Evolutionary conservation across 352 stramenopile genomes (phyloP), one percentile per base, ranked within the genome.

Genomic region (Saprolegnia diclina): DNA sequence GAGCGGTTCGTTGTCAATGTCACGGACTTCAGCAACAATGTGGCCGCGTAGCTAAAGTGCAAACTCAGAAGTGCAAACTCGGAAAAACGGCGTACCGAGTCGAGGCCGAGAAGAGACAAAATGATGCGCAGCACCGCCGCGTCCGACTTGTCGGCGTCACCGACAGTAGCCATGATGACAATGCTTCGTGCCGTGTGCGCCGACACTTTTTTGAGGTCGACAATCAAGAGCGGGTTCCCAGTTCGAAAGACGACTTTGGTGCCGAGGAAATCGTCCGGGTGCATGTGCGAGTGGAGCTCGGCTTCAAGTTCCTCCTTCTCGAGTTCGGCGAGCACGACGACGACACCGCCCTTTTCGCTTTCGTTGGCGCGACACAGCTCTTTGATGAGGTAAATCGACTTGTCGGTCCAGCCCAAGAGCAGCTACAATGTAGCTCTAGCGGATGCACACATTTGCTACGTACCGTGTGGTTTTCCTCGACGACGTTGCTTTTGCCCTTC

Each of bases 311-410:
- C 80, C 67, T 93, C 83, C 63, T 95, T 95, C 7, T 91, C 83
- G 0, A 76, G 52, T 50, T 96, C 85, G 0, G 82, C 75, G 5
- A 96, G 72, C 0, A 95, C 80, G 9, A 95, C 88, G 24, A 96
- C 74, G 7, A 88, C 78, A 9, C 87, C 89, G 0, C 89, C 89
- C 11, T 83, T 86, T 64, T 95, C 87, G 61, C 85, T 94, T 1
- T 88, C 89, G 52, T 96, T 96, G 5, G 89, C 89, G 14, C 94
- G 65, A 50, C 83, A 89, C 16, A 96, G 87, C 64, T 96, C 86
- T 24, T 85, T 81, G 50, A 96, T 92, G 14, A 95, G 72, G 19
- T 85, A 89, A 32, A 96, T 82, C 0, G 80, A 89, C 46, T 96
- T 95, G 71, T 95, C 88, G 5, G 83, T 94, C 83, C 85, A 96